Evolutionary conservation across 768 basidiomycete genomes (phyloP), one percentile per base, ranked within the genome.

Genomic region (Fibroporia radiculosa): DNA sequence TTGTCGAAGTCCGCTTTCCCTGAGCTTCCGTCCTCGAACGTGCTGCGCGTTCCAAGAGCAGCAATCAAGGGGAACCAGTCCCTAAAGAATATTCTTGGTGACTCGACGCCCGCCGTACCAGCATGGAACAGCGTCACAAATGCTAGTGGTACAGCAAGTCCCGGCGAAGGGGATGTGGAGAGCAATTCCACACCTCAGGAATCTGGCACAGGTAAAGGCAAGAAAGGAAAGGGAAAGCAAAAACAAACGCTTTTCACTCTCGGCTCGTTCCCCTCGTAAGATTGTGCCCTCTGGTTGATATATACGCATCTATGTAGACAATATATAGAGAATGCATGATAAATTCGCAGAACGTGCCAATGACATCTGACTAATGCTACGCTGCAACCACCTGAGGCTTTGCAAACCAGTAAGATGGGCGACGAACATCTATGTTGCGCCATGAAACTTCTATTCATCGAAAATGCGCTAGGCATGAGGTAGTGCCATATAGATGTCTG

Each of bases 231-330:
- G 58, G 80, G 79, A 1, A 89, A 90, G 62, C 78, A 80, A 60
- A 91, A 91, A 65, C 85, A 91, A 70, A 90, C 79, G 7, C 62
- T 93, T 51, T 92, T 91, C 55, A 89, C 70, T 18, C 47, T 79
- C 31, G 76, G 77, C 7, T 66, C 72, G 13, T 74, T 74, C 54
- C 73, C 73, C 32, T 56, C 65, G n/a, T 62, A 27, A 41, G 13
- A 11, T 10, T 3, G 2, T n/a, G n/a, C n/a, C n/a, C n/a, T n/a
- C n/a, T n/a, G n/a, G n/a, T n/a, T n/a, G n/a, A n/a, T n/a, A n/a
- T n/a, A n/a, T n/a, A n/a, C n/a, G n/a, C n/a, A n/a, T n/a, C n/a
- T n/a, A n/a, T n/a, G n/a, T n/a, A n/a, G n/a, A n/a, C n/a, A n/a
- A n/a, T n/a, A n/a, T n/a, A n/a, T n/a, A n/a, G n/a, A n/a, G n/a